Conservation (phyloP, 345 rosid species). For the Lepidium sativum region DNA sequence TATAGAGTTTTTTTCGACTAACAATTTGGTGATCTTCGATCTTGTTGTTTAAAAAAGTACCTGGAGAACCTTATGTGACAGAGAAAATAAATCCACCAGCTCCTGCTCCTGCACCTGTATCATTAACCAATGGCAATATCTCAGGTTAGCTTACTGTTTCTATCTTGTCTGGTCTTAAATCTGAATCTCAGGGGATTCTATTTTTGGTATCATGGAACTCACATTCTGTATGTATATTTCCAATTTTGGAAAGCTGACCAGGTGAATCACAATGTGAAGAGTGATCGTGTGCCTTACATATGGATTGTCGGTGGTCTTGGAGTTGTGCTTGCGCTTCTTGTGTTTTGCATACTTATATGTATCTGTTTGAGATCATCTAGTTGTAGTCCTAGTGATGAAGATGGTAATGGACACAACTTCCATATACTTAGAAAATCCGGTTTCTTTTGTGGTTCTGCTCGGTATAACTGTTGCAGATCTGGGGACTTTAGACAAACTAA, state of each 20-base stretch:
- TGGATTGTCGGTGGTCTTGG: conserved; percentile 87
- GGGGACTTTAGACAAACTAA: conserved; percentile 56
- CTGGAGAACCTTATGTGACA: conserved; percentile 70
- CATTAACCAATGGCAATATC: conserved; percentile 31
- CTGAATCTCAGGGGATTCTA: background rate
- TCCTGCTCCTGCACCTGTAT: conserved; percentile 54
- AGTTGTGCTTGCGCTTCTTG: conserved; percentile 50
- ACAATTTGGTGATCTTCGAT: background rate
- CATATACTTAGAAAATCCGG: conserved; percentile 81
- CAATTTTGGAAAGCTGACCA: conserved; percentile 43
- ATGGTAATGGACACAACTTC: conserved; percentile 54
- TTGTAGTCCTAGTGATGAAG: conserved; percentile 33
- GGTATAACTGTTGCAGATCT: conserved; percentile 62
- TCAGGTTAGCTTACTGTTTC: conserved; percentile 38
- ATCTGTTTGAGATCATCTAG: conserved; percentile 57
- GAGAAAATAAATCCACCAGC: conserved; percentile 38
- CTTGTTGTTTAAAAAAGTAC: conserved; percentile 40
- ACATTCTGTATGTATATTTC: background rate
- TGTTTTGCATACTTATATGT: conserved; percentile 42
- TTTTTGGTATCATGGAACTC: conserved; percentile 10
- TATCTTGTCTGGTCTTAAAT: background rate
- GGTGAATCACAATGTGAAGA: conserved; percentile 35
- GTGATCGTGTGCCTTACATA: conserved; percentile 46
- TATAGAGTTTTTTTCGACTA: background rate
- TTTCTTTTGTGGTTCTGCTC: conserved; percentile 81